phyloP scores from a whole-genome alignment of 805 yeast genomes.

The Schwanniomyces sp. region DNA sequence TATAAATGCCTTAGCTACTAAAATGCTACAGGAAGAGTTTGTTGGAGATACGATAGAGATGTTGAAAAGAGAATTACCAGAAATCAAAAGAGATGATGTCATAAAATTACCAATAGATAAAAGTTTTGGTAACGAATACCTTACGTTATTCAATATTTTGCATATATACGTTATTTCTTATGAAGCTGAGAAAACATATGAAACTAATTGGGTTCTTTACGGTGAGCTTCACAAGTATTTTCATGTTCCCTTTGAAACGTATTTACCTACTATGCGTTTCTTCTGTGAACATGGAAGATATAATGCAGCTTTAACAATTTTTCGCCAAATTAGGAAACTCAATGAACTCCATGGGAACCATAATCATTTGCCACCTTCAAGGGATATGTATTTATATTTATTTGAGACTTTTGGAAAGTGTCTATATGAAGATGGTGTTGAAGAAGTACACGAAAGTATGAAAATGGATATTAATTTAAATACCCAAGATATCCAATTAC shows the following conservation, averaged over 20 bases:
- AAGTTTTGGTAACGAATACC: slow-evolving; percentile 24
- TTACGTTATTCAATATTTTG: slow-evolving; percentile 24
- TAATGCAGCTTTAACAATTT: slow-evolving; percentile 60
- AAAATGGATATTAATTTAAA: slow-evolving; percentile 57
- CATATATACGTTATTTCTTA: slow-evolving; percentile 31
- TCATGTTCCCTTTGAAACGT: slow-evolving; percentile 56
- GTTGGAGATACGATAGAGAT: slow-evolving; percentile 44
- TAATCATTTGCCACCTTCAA: slow-evolving; percentile 28
- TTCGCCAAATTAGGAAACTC: slow-evolving; percentile 57
- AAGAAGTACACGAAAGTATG: slow-evolving; percentile 59
- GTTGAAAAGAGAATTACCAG: slow-evolving; percentile 40
- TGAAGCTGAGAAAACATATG: slow-evolving; percentile 28
- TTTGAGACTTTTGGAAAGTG: slow-evolving; percentile 61
- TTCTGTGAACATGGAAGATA: slow-evolving; percentile 57
- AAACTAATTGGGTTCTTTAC: slow-evolving; percentile 60
- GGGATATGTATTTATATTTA: slow-evolving; percentile 58
- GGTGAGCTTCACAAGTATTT: slow-evolving; percentile 57
- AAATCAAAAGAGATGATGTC: slow-evolving; percentile 26
- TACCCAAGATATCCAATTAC: slow-evolving; percentile 53
- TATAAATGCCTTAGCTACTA: slow-evolving; percentile 22
- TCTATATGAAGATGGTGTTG: slow-evolving; percentile 63
- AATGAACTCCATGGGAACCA: slow-evolving; percentile 50
- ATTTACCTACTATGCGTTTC: slow-evolving; percentile 56
- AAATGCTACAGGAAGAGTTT: slow-evolving; percentile 33
- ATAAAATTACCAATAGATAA: slow-evolving; percentile 25